Conservation (phyloP, 805 yeast genomes). For the Kuraishia cidri region DNA sequence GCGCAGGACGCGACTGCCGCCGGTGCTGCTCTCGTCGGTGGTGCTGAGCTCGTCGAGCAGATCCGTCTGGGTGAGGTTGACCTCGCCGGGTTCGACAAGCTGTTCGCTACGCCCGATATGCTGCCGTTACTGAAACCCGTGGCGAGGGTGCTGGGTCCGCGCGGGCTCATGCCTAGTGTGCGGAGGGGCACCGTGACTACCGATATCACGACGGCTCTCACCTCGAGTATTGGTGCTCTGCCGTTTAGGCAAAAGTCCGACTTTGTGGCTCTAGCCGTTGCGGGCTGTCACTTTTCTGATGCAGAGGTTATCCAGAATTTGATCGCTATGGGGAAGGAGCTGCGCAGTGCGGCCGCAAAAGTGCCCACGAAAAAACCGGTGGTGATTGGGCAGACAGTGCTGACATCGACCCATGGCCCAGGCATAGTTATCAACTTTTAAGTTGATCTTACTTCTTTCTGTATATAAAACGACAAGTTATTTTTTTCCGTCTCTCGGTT, state of each 20-base stretch:
- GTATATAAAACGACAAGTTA: no score
- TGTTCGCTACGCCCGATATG: conserved; percentile 82
- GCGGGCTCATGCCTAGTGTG: conserved; percentile 78
- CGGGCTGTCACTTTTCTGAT: conserved; percentile 71
- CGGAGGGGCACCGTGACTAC: conserved; percentile 81
- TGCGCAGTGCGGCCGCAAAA: conserved; percentile 41
- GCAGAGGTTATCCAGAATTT: conserved; percentile 66
- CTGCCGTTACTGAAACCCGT: conserved; percentile 50
- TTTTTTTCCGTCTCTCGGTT: no score
- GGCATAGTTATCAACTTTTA: conserved; percentile 56
- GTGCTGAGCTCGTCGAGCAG: conserved; percentile 54
- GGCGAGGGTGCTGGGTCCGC: conserved; percentile 82
- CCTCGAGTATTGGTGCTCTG: conserved; percentile 52
- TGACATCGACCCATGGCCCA: conserved; percentile 73
- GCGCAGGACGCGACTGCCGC: conserved; percentile 42
- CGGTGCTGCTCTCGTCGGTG: conserved; percentile 67
- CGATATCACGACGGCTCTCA: conserved; percentile 47
- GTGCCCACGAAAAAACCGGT: conserved; percentile 62
- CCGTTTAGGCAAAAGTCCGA: conserved; percentile 71
- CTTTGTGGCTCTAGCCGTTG: conserved; percentile 60
- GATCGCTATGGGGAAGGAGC: conserved; percentile 53
- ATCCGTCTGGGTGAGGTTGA: conserved; percentile 42
- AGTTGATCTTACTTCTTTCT: background rate
- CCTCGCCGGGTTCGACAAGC: conserved; percentile 59
- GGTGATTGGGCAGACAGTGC: conserved; percentile 56